phyloP scores from a whole-genome alignment of 2,329 filamentous ascomycete genomes.

The Huntiella omanensis region DNA sequence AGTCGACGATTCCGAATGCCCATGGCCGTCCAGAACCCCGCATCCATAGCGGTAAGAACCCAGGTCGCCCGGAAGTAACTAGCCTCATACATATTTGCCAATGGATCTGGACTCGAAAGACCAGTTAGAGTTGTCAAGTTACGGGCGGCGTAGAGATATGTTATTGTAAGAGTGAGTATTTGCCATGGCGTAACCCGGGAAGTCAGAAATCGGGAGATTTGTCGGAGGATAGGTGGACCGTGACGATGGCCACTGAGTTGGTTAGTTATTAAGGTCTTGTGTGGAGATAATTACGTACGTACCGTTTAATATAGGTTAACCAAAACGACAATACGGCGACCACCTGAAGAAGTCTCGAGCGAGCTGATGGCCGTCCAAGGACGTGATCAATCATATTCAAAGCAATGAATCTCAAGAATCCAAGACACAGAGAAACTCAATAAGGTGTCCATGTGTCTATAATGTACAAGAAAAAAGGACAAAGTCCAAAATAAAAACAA shows the following conservation, averaged over 20 bases:
- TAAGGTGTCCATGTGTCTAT: too few relatives aligned
- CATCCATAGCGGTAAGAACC: constrained; percentile 85
- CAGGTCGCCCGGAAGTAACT: constrained; percentile 93
- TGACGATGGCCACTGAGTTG: constrained; percentile 55
- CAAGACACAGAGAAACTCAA: too few relatives aligned
- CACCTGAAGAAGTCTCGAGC: constrained; percentile 84
- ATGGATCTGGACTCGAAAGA: constrained; percentile 77
- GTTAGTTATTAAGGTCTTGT: background rate
- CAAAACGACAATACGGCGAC: constrained; percentile 82
- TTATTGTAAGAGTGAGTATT: constrained; percentile 65
- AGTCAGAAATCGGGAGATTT: constrained; percentile 52
- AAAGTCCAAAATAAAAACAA: too few relatives aligned
- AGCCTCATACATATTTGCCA: constrained; percentile 83
- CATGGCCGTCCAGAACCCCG: constrained; percentile 98
- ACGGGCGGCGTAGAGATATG: constrained; percentile 77
- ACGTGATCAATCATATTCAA: constrained; percentile 61
- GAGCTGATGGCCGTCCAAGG: constrained; percentile 71
- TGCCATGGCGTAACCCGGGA: constrained; percentile 72
- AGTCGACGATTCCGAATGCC: constrained; percentile 62
- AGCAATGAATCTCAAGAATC: background rate
- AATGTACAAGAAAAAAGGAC: too few relatives aligned
- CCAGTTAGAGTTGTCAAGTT: constrained; percentile 89
- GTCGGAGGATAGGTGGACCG: constrained; percentile 61
- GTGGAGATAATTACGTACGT: constrained; percentile 14
- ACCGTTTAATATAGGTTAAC: constrained; percentile 68